These are phyloP conservation scores for Scedosporium minutisporum DNA, from an alignment of 2,329 filamentous ascomycete species.

Conservation along the genomic window DNA sequence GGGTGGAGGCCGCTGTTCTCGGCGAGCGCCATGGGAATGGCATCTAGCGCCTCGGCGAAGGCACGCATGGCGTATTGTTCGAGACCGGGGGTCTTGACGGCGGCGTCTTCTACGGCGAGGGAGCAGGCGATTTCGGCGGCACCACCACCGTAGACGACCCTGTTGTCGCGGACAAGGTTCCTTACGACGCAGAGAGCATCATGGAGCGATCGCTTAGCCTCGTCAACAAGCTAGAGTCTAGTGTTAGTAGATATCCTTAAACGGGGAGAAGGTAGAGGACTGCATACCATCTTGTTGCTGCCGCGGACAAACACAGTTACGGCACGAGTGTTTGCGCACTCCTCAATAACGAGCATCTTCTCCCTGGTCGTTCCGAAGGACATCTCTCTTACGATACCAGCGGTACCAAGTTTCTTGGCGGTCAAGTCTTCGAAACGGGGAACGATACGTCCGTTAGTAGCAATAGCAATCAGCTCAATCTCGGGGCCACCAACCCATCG, in stretches of 20 bases:
- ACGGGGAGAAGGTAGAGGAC: neutral
- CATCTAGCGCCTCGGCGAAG: slow-evolving; percentile 88
- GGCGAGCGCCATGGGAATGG: slow-evolving; percentile 87
- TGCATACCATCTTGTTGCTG: slow-evolving; percentile 97
- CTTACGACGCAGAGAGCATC: slow-evolving; percentile 96
- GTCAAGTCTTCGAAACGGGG: slow-evolving; percentile 93
- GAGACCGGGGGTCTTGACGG: slow-evolving; percentile 88
- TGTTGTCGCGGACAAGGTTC: slow-evolving; percentile 91
- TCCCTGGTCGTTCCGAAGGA: slow-evolving; percentile 94
- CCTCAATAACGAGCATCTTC: slow-evolving; percentile 99
- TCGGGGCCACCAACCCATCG: slow-evolving; percentile 97
- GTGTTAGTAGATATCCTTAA: neutral
- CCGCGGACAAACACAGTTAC: slow-evolving; percentile 95
- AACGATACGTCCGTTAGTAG: slow-evolving; percentile 95
- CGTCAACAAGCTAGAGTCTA: slow-evolving; percentile 78
- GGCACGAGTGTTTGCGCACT: slow-evolving; percentile 94
- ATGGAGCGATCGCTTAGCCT: slow-evolving; percentile 94
- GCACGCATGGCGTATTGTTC: slow-evolving; percentile 99
- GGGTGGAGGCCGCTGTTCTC: slow-evolving; percentile 96
- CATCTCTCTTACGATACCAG: slow-evolving; percentile 88
- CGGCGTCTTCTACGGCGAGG: slow-evolving; percentile 88
- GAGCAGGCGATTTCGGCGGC: slow-evolving; percentile 96
- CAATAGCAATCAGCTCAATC: slow-evolving; percentile 97
- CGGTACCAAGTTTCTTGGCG: slow-evolving; percentile 79
- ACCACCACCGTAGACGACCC: slow-evolving; percentile 94